Percentiles rank a stretch among this genome's conserved stretches.
Conservation (phyloP, 495 filamentous ascomycete species). For the Penicillium goetzii region DNA sequence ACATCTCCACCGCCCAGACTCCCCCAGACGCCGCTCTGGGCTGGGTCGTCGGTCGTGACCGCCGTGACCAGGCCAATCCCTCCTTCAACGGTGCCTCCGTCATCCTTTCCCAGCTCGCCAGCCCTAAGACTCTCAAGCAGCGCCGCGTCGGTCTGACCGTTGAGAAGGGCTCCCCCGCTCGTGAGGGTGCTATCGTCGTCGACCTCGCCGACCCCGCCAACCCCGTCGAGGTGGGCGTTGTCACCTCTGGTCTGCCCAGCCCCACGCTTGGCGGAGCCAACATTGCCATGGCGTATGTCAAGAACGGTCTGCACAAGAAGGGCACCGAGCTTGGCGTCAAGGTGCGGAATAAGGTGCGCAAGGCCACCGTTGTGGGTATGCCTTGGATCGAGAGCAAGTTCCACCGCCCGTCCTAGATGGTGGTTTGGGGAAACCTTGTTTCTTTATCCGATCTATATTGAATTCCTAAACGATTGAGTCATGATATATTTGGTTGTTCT, state of each 20-base stretch:
- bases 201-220: conserved; percentile 59
- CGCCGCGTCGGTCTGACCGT: conserved; percentile 82
- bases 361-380: conserved; percentile 87
- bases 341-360: conserved; percentile 79
- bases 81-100: conserved; percentile 75
- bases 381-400: conserved; percentile 89
- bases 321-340: conserved; percentile 82
- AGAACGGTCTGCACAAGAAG: conserved; percentile 78
- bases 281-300: conserved; percentile 95
- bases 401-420: conserved; percentile 44
- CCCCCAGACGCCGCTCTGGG: conserved; percentile 81
- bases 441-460: neutral
- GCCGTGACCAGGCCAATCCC: conserved; percentile 58
- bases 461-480: neutral
- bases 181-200: conserved; percentile 84
- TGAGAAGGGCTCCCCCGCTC: conserved; percentile 80
- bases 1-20: conserved; percentile 86
- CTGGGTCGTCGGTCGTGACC: conserved; percentile 83
- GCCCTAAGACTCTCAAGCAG: conserved; percentile 68
- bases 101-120: conserved; percentile 71
- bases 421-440: neutral
- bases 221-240: conserved; percentile 55
- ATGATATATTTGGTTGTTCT: conserved; percentile 20
- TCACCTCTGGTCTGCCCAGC: conserved; percentile 90
- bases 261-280: conserved; percentile 82